These are phyloP conservation scores for Tuber aestivum DNA, from an alignment of 495 filamentous ascomycete species.

Conservation along the genomic window DNA sequence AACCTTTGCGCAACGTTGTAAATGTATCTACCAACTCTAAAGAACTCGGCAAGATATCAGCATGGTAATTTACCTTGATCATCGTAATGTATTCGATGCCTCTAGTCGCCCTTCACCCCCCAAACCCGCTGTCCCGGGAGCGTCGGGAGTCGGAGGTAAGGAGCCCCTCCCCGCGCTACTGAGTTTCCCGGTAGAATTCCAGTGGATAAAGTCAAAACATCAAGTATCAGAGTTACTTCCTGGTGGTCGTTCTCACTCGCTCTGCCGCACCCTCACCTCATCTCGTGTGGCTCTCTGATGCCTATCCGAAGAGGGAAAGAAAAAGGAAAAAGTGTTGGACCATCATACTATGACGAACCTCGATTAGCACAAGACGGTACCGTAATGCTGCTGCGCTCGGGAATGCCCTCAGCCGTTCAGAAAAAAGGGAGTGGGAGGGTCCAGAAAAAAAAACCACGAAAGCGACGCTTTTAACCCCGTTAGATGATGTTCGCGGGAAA, in stretches of 20 bases:
- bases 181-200: not conserved
- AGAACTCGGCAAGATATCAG: not conserved
- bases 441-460: not conserved
- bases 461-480: not conserved
- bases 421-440: not conserved
- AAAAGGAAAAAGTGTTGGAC: not conserved
- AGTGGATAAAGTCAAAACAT: not conserved
- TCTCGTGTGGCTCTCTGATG: not conserved
- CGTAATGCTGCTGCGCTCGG: not conserved
- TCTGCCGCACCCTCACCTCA: not conserved
- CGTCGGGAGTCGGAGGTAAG: not conserved
- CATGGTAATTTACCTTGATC: not conserved
- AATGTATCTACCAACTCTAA: not conserved
- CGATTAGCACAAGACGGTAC: not conserved
- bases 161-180: not conserved
- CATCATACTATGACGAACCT: not conserved
- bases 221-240: not conserved
- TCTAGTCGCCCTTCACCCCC: not conserved
- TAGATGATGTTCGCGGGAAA: not conserved
- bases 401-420: not conserved
- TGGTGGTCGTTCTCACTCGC: not conserved
- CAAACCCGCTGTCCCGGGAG: not conserved
- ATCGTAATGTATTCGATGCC: not conserved
- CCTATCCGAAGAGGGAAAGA: not conserved
- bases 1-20: not conserved